Base-by-base conservation (phyloP, 2,329 filamentous ascomycete species). In the Hawksworthiomyces lignivorus region DNA sequence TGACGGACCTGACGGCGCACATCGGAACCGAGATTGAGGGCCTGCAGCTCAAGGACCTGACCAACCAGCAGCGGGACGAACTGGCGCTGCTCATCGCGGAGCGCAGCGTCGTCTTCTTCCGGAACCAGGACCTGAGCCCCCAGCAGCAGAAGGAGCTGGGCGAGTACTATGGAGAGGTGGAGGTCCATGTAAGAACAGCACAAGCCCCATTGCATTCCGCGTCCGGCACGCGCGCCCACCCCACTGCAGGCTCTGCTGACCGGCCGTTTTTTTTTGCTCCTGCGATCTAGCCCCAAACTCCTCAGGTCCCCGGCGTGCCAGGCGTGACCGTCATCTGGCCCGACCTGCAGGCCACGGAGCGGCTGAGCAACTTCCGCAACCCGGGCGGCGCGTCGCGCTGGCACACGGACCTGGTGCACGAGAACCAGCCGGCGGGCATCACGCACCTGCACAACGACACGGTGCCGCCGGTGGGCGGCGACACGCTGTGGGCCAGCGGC, bases 391-490 rank as follows among this genome's bases (percentile, higher is more conserved):
- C 81, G 1, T 79, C 77, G 0, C 62, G 74, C 36, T 86, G 81
- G 82, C 82, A 85, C 56, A 75, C 73, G 7, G 81, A 86, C 52
- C 70, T 86, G 1, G 81, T 85, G 0, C 80, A 86, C 51, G 82
- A 87, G 56, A 67, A 68, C 26, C 80, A 86, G 43, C 82, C 82
- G 2, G 80, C 82, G 0, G 82, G 80, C 6, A 75, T 84, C 40
- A 84, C 81, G 0, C 80, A 84, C 55, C 64, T 84, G 6, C 79
- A 84, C 61, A 83, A 83, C 41, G 80, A 84, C 55, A 80, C 78
- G 0, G 67, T 86, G 0, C 80, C 80, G 0, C 67, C 67, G 0
- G 55, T 77, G 0, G 82, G 82, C 2, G 82, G 82, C 10, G 82
- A 87, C 56, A 86, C 82, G 0, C 70, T 86, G 0, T 87, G 82